Base-by-base conservation (phyloP, 192 early-diverging fungal species). In the Allomyces arbusculus region DNA sequence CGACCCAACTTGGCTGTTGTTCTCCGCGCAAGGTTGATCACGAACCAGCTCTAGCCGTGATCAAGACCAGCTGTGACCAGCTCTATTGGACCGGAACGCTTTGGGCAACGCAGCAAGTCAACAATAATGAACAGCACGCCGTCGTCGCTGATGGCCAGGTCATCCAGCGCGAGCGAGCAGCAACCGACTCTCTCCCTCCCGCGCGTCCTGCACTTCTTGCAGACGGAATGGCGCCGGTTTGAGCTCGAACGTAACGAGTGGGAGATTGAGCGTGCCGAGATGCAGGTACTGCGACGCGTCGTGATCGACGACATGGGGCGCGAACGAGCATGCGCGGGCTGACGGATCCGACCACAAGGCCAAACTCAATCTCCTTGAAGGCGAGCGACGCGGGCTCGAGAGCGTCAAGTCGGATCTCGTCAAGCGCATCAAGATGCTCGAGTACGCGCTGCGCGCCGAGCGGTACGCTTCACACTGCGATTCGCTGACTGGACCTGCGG, bases 231-330 rank as follows among this genome's bases (percentile, higher is more conserved):
- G 79, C 68, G 82, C 44, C 64, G 70, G 24, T 81, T 72, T 68
- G 82, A 84, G 61, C 70, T 74, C 25, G 82, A 84, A 58, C 69
- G 79, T 4, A 81, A 78, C 66, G 79, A 81, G 65, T 83, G 82
- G 81, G 76, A 74, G 58, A 70, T 83, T 26, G 82, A 84, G 65
- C 65, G 71, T 44, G 68, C 75, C 24, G 78, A 76, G 65, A 66
- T 82, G 9, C 79, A 77, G 66, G 79, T 81, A 64, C 62, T 40
- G 33, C 33, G 7, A 40, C 33, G 33, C 33, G 33, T 40, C 33
- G 0, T 8, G 7, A 40, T 40, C 33, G 33, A 7, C 33, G 33
- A 7, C 33, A 40, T 40, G 33, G 33, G 8, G 3, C 33, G 33
- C 33, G 33, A 40, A 7, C 33, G 33, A 8, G 7, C 33, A 40